Conservation (phyloP, 352 stramenopile genomes). For the Phytophthora pistaciae region DNA sequence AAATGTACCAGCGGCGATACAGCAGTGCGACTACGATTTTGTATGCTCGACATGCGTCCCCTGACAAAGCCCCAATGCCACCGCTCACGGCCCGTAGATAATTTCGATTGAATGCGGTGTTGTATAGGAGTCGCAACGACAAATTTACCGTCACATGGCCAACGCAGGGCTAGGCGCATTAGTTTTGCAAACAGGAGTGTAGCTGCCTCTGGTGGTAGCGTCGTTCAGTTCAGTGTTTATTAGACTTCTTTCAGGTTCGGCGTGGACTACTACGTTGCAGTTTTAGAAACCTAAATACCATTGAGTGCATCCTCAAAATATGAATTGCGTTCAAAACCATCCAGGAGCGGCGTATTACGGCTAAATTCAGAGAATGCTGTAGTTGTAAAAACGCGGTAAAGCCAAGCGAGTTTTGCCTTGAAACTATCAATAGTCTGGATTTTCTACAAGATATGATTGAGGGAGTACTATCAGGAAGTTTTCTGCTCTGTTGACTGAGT, state of each 20-base stretch:
- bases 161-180: too few species aligned
- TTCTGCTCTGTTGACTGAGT: too few species aligned
- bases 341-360: neutral
- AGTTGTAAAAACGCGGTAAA: conserved; percentile 1
- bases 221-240: too few species aligned
- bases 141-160: too few species aligned
- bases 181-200: too few species aligned
- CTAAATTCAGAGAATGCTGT: neutral
- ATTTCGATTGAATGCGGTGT: too few species aligned
- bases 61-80: neutral
- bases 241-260: too few species aligned
- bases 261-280: neutral
- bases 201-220: too few species aligned
- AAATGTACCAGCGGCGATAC: conserved; percentile 9
- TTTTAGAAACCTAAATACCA: neutral
- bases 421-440: neutral
- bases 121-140: too few species aligned
- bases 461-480: neutral
- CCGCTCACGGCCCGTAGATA: neutral
- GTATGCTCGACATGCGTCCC: neutral
- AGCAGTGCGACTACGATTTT: conserved; percentile 3
- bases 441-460: neutral
- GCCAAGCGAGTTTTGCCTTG: neutral
- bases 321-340: neutral
- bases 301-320: neutral